Evolutionary conservation across 2,329 filamentous ascomycete genomes (phyloP).

Genomic region (Graphium sp.): DNA sequence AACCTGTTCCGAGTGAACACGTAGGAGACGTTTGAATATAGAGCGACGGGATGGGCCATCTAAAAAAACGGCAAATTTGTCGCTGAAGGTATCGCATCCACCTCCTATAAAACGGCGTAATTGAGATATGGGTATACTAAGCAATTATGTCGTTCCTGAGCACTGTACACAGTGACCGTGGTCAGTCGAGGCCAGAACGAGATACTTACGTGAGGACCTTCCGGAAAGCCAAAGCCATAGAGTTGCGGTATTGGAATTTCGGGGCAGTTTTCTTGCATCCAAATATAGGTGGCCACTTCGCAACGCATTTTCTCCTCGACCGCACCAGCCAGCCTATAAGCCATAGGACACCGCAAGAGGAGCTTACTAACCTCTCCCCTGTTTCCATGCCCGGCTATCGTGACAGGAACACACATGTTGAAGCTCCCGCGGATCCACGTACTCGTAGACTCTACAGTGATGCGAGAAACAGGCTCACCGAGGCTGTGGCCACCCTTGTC

Average conservation of each 20-base stretch:
- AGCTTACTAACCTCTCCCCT: neutral
- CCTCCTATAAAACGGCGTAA: slow-evolving; percentile 3
- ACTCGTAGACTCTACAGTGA: neutral
- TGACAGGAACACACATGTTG: slow-evolving; percentile 8
- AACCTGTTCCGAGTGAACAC: slow-evolving; percentile 5
- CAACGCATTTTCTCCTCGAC: slow-evolving; percentile 16
- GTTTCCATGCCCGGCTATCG: slow-evolving; percentile 3
- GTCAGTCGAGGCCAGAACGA: neutral
- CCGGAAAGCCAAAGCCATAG: slow-evolving; percentile 8
- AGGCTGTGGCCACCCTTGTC: too few species aligned
- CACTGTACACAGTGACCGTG: too few species aligned
- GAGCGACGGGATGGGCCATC: slow-evolving; percentile 7
- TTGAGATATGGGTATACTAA: slow-evolving; percentile 7
- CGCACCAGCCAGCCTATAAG: slow-evolving; percentile 10
- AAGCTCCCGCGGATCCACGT: slow-evolving; percentile 8
- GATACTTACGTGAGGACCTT: slow-evolving; percentile 7
- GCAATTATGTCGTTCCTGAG: neutral
- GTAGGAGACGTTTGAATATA: slow-evolving; percentile 5
- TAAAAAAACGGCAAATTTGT: slow-evolving; percentile 5
- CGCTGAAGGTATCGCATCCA: slow-evolving; percentile 3
- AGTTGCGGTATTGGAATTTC: slow-evolving; percentile 12
- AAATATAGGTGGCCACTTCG: slow-evolving; percentile 14
- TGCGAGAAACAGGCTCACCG: too few species aligned
- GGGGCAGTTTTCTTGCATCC: slow-evolving; percentile 14
- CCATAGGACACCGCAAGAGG: slow-evolving; percentile 7